These are phyloP conservation scores for Heliosperma pusillum DNA, from an alignment of 148 eudicot genomes.

Conservation along the genomic window DNA sequence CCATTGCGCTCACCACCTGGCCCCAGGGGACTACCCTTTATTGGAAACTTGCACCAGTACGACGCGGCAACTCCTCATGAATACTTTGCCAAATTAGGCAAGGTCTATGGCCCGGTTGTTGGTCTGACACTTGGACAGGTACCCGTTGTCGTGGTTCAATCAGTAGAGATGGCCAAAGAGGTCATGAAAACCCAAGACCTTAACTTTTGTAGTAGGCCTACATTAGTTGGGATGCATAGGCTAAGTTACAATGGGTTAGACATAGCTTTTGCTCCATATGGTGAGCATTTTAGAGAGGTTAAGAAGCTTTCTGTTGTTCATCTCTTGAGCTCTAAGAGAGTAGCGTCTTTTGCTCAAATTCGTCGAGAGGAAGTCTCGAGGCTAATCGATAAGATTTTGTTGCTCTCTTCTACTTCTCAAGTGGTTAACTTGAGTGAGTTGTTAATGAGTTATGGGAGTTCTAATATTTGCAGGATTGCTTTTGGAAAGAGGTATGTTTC, in stretches of 20 bases:
- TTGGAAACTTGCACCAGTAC: background rate
- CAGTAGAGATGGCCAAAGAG: background rate
- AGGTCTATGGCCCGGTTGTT: background rate
- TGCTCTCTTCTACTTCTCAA: background rate
- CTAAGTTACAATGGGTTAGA: background rate
- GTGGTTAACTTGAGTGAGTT: background rate
- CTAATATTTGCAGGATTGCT: background rate
- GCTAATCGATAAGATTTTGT: background rate
- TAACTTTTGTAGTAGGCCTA: background rate
- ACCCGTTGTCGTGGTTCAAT: background rate
- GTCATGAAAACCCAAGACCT: background rate
- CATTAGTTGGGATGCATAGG: background rate
- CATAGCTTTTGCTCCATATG: background rate
- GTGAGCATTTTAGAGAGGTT: background rate
- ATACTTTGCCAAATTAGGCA: background rate
- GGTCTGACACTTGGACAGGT: background rate
- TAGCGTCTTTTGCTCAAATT: background rate
- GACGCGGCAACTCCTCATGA: background rate
- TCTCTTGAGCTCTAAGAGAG: background rate
- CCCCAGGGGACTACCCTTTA: background rate
- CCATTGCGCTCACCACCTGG: background rate
- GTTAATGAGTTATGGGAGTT: background rate
- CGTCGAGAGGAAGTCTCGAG: background rate
- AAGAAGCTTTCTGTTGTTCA: background rate
- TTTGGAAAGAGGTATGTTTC: background rate